phyloP scores from a whole-genome alignment of 345 rosid species.

The Fremontodendron californicum region DNA sequence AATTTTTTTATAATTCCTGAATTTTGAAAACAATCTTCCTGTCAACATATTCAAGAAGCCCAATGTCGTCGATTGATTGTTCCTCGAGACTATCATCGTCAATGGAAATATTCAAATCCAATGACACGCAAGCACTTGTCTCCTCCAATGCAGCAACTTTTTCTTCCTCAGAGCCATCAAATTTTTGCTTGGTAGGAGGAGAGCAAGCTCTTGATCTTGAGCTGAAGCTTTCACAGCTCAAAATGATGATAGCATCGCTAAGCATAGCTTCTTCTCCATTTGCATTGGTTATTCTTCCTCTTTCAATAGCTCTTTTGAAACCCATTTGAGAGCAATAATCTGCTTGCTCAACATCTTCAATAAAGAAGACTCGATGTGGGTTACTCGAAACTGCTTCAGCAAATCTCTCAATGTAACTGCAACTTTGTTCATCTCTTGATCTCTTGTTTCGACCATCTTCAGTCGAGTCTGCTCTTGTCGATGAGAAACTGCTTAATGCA shows the following conservation, averaged over 20 bases:
- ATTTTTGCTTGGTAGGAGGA: slow-evolving; percentile 41
- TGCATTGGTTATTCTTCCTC: slow-evolving; percentile 43
- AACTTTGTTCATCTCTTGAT: slow-evolving; percentile 51
- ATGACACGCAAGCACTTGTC: slow-evolving; percentile 38
- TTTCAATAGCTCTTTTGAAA: slow-evolving; percentile 68
- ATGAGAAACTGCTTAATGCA: slow-evolving; percentile 57
- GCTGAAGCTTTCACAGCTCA: slow-evolving; percentile 71
- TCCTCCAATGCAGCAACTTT: slow-evolving; percentile 20
- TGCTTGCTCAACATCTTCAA: slow-evolving; percentile 76
- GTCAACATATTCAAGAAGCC: slow-evolving; percentile 71
- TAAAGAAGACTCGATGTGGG: slow-evolving; percentile 70
- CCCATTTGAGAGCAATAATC: slow-evolving; percentile 59
- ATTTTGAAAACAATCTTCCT: slow-evolving; percentile 48
- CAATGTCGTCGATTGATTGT: slow-evolving; percentile 53
- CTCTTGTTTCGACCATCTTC: slow-evolving; percentile 66
- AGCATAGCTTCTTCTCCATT: slow-evolving; percentile 51
- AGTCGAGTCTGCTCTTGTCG: slow-evolving; percentile 47
- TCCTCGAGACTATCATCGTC: slow-evolving; percentile 40
- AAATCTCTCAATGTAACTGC: slow-evolving; percentile 61
- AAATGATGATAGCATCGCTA: slow-evolving; percentile 64
- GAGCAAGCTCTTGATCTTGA: slow-evolving; percentile 73
- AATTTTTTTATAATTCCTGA: slow-evolving; percentile 24
- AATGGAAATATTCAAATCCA: slow-evolving; percentile 74
- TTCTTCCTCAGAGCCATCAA: slow-evolving; percentile 33
- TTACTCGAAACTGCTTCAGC: slow-evolving; percentile 52